A percentile compares a stretch with the other conserved stretches of the same genome.
phyloP scores from a whole-genome alignment of 2,329 filamentous ascomycete genomes.

The Epichloe sibirici region DNA sequence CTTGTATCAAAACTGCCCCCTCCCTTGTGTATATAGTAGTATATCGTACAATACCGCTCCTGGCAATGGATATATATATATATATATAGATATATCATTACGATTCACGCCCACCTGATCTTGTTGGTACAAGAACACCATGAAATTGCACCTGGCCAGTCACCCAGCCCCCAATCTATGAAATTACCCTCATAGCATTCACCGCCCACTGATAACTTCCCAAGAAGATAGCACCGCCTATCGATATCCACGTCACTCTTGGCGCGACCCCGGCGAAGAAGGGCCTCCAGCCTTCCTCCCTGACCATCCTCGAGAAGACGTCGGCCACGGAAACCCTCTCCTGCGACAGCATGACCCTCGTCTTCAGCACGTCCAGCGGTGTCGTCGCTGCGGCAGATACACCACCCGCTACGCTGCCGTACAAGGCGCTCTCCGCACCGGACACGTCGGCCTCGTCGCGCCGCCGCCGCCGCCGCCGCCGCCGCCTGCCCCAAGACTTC shows the following conservation, averaged over 20 bases:
- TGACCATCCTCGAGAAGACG: slow-evolving; percentile 53
- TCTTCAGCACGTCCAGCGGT: slow-evolving; percentile 93
- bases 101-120: no score
- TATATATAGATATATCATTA: no score
- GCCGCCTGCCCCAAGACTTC: slow-evolving; percentile 50
- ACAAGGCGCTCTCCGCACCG: slow-evolving; percentile 69
- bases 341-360: slow-evolving; percentile 80
- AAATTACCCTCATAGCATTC: slow-evolving; percentile 46
- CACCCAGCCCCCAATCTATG: neutral
- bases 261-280: slow-evolving; percentile 73
- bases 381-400: slow-evolving; percentile 83
- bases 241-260: slow-evolving; percentile 85
- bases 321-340: slow-evolving; percentile 46
- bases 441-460: slow-evolving; percentile 33
- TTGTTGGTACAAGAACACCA: no score
- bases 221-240: slow-evolving; percentile 86
- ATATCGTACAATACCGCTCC: no score
- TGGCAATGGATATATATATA: no score
- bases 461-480: slow-evolving; percentile 15
- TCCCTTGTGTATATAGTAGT: no score
- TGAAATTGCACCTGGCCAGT: no score
- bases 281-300: slow-evolving; percentile 49
- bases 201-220: slow-evolving; percentile 85
- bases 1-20: no score
- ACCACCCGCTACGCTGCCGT: slow-evolving; percentile 73